phyloP scores from a whole-genome alignment of 2,329 filamentous ascomycete genomes.

The Fusarium anguioides region DNA sequence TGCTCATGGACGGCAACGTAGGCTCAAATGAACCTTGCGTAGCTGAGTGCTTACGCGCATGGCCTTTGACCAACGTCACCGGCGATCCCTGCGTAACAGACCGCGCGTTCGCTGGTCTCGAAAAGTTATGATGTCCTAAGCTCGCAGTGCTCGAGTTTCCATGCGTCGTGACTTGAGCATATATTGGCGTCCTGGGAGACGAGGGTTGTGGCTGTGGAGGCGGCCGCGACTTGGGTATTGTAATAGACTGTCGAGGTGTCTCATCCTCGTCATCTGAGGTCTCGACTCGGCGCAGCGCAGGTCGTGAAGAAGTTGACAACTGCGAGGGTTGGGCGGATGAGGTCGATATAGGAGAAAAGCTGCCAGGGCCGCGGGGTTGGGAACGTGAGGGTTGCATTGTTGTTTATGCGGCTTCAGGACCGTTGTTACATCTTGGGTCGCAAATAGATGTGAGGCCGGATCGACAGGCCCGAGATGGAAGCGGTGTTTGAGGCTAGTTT shows the following conservation, averaged over 20 bases:
- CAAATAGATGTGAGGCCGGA: constrained; percentile 7
- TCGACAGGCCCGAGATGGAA: not conserved
- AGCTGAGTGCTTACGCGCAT: constrained; percentile 75
- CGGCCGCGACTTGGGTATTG: constrained; percentile 60
- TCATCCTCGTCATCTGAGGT: constrained; percentile 46
- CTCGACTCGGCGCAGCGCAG: constrained; percentile 51
- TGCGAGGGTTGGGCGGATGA: constrained; percentile 46
- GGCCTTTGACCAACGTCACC: constrained; percentile 51
- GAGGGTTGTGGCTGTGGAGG: constrained; percentile 45
- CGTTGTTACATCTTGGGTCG: constrained; percentile 58
- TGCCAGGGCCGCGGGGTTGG: constrained; percentile 62
- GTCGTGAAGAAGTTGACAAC: constrained; percentile 45
- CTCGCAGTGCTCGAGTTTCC: constrained; percentile 60
- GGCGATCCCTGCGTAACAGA: constrained; percentile 46
- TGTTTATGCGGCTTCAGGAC: constrained; percentile 42
- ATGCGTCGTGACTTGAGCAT: constrained; percentile 60
- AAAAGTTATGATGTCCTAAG: constrained; percentile 63
- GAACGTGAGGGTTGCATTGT: constrained; percentile 63
- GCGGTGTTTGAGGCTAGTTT: constrained; percentile 4
- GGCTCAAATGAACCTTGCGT: constrained; percentile 83
- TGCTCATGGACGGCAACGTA: constrained; percentile 71
- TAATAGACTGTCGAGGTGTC: constrained; percentile 50
- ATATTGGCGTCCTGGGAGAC: constrained; percentile 58
- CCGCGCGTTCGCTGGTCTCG: constrained; percentile 60
- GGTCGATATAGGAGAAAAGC: constrained; percentile 65